phyloP scores from a whole-genome alignment of 176 grass and related monocot species.

The Hsuehochloa calcarea region DNA sequence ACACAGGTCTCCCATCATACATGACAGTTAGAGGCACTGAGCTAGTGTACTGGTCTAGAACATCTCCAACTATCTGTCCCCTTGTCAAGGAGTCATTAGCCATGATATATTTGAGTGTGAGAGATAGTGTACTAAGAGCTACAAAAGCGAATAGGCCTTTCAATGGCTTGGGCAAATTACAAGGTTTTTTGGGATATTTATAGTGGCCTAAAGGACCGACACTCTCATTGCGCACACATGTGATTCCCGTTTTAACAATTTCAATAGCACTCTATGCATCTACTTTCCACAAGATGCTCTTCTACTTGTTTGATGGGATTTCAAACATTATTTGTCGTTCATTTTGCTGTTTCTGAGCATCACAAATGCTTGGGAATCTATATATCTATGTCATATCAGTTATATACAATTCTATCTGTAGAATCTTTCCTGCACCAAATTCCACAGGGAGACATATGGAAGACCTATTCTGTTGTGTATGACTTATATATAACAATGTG shows the following conservation, averaged over 20 bases:
- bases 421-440: constrained; percentile 14
- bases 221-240: constrained; percentile 5
- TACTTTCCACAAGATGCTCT: constrained; percentile 28
- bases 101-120: constrained; percentile 48
- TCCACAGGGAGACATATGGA: background rate
- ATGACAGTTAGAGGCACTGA: constrained; percentile 49
- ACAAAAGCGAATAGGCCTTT: constrained; percentile 31
- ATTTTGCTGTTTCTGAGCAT: constrained; percentile 11
- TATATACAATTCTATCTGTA: background rate
- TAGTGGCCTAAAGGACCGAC: constrained; percentile 15
- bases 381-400: constrained; percentile 26
- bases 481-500: too few relatives aligned
- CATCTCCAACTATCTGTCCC: constrained; percentile 67
- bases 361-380: constrained; percentile 5
- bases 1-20: constrained; percentile 64
- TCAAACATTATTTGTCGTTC: background rate
- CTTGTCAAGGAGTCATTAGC: constrained; percentile 58
- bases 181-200: constrained; percentile 35
- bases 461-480: background rate
- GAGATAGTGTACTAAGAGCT: background rate
- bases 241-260: constrained; percentile 27
- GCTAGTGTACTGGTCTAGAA: constrained; percentile 57
- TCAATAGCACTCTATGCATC: constrained; percentile 5
- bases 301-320: constrained; percentile 44
- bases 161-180: constrained; percentile 21